Conservation (phyloP, 805 yeast genomes). For the Metschnikowia dekortorum region DNA sequence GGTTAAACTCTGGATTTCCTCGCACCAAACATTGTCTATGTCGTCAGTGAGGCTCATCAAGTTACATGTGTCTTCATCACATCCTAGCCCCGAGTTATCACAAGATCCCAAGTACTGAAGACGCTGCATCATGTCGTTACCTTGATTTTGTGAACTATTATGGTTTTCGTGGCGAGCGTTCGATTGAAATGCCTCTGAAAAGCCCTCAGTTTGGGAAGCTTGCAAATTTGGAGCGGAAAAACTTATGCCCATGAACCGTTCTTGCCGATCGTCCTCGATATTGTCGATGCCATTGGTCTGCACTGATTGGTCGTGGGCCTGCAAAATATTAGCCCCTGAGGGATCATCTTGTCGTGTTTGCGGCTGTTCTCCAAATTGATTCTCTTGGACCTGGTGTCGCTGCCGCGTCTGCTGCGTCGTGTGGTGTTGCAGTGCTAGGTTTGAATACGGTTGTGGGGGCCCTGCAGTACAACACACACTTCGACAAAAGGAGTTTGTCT, state of each 20-base stretch:
- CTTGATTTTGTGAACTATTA: not conserved
- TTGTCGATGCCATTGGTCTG: not conserved
- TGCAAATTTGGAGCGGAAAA: not conserved
- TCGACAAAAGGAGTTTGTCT: conserved; percentile 27
- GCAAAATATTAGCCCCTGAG: not conserved
- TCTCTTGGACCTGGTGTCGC: conserved; percentile 2
- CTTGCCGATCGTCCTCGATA: conserved; percentile 4
- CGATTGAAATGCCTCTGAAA: not conserved
- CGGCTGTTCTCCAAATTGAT: not conserved
- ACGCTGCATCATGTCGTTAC: not conserved
- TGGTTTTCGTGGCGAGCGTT: not conserved
- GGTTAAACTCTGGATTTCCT: conserved; percentile 36
- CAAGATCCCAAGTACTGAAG: not conserved
- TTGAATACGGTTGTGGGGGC: conserved; percentile 4
- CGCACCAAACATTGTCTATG: conserved; percentile 15
- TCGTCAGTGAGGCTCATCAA: not conserved
- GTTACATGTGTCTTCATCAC: not conserved
- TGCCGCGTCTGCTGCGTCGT: conserved; percentile 1
- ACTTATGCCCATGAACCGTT: conserved; percentile 8
- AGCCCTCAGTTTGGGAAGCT: not conserved
- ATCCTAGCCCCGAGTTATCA: not conserved
- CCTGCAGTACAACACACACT: not conserved
- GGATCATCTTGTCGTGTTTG: not conserved
- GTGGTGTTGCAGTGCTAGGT: conserved; percentile 1
- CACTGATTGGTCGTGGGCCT: not conserved